These are phyloP conservation scores for Croton setiger DNA, from an alignment of 441 rosid genomes.

Conservation along the genomic window DNA sequence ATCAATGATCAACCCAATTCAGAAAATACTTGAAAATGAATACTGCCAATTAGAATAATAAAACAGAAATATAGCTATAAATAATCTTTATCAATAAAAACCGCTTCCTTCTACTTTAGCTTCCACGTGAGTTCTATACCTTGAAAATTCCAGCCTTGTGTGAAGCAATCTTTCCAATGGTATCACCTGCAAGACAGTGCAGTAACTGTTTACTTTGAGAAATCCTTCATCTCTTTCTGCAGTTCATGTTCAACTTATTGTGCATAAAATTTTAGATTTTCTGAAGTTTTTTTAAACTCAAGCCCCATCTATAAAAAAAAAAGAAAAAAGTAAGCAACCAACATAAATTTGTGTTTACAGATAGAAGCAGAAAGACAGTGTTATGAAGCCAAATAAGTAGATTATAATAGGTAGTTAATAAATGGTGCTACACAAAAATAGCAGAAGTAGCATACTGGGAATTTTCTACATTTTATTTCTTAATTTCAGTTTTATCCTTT, in stretches of 20 bases:
- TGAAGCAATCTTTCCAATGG: conserved; percentile 65
- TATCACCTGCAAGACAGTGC: conserved; percentile 50
- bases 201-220: conserved; percentile 11
- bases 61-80: conserved; percentile 26
- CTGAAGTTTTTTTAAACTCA: not conserved
- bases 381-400: too few species aligned
- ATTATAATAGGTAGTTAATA: too few species aligned
- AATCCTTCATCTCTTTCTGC: not conserved
- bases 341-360: conserved; percentile 4
- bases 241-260: conserved; percentile 2
- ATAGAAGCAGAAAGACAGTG: conserved; percentile 1
- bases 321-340: not conserved
- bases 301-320: not conserved
- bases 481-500: too few species aligned
- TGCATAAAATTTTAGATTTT: not conserved
- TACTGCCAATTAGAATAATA: conserved; percentile 32
- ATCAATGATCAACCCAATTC: conserved; percentile 47
- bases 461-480: too few species aligned
- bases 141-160: conserved; percentile 95
- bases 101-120: conserved; percentile 19
- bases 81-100: conserved; percentile 21
- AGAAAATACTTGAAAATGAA: conserved; percentile 40
- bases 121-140: conserved; percentile 42
- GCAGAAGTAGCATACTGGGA: too few species aligned
- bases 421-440: too few species aligned